Base-by-base conservation (phyloP, 2,329 filamentous ascomycete species). In the Fusarium irregulare region DNA sequence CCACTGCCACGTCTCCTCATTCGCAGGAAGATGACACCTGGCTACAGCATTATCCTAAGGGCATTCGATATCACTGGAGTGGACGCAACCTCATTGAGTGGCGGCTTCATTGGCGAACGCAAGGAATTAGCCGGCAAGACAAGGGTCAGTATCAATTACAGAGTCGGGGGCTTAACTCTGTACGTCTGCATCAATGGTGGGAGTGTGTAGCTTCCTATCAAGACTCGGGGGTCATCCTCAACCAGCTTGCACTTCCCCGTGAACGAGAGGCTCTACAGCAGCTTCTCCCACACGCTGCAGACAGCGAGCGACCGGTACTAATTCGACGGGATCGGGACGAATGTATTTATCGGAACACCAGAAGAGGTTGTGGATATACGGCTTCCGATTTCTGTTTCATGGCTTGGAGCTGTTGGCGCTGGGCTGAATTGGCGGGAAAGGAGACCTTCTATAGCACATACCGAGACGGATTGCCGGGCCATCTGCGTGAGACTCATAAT, bases 31-130 rank as follows among this genome's bases (percentile, higher is more conserved):
- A 2, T 13, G 5, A 55, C 0, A 12, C 4, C 11, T 70, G 68
- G 68, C 25, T 60, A 3, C n/a, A 67, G 5, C 8, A 55, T 18
- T 70, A 60, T 18, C 63, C 58, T 2, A 37, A 60, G 3, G 68
- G 66, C 1, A 68, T 70, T 8, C 46, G 51, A 18, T 68, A 70
- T 20, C 8, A 47, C 2, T 50, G 42, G 41, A 25, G 25, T 3
- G 27, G 55, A 3, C 30, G n/a, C 2, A 60, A 34, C 34, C 32
- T 70, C 7, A 21, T 42, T 0, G 37, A 67, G 5, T 64, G 63
- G 55, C 41, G 37, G 0, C 18, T 64, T 3, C 37, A 21, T 20
- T 66, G 50, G 54, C 20, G 10, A 37, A 55, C 60, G 12, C 21
- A 41, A 21, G 18, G 5, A 14, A 27, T 27, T 7, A 6, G 11